Percentiles rank a stretch among this genome's conserved stretches.
Evolutionary conservation across 2,329 filamentous ascomycete genomes (phyloP).

Genomic region (Rutstroemia sp.): DNA sequence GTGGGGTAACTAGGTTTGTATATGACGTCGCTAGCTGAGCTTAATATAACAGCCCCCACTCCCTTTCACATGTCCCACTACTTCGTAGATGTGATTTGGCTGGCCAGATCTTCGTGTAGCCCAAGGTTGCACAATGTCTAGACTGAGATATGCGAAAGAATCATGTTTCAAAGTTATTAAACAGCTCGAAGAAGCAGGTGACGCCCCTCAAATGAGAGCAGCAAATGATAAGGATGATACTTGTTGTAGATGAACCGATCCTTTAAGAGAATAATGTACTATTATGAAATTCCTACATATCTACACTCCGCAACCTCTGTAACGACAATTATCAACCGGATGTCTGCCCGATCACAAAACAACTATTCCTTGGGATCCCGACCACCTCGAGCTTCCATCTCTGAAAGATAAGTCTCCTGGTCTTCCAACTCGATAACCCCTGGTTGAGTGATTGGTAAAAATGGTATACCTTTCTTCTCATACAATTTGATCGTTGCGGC

Average conservation of each 20-base stretch:
- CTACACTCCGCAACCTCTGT: neutral
- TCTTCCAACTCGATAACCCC: constrained; percentile 4
- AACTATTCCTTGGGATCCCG: constrained; percentile 6
- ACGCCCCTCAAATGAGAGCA: too few relatives aligned
- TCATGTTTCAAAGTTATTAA: too few relatives aligned
- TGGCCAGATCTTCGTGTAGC: too few relatives aligned
- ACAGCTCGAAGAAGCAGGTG: too few relatives aligned
- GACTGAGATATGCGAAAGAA: too few relatives aligned
- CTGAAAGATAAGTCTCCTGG: constrained; percentile 3
- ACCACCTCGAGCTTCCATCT: constrained; percentile 7
- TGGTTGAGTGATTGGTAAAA: constrained; percentile 13
- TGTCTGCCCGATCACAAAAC: neutral
- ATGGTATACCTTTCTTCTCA: constrained; percentile 10
- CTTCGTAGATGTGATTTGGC: too few relatives aligned
- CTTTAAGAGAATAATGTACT: too few relatives aligned
- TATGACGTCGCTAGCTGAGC: constrained; percentile 6
- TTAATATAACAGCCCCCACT: neutral
- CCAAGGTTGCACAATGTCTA: too few relatives aligned
- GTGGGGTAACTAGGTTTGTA: constrained; percentile 1
- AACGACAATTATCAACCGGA: neutral
- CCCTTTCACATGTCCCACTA: neutral
- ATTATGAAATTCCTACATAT: neutral
- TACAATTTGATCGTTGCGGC: constrained; percentile 9
- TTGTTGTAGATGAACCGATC: too few relatives aligned
- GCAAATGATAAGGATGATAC: too few relatives aligned